Percentiles rank a stretch among this genome's conserved stretches.
Conservation (phyloP, 2,329 filamentous ascomycete species). For the Amauroascus niger region DNA sequence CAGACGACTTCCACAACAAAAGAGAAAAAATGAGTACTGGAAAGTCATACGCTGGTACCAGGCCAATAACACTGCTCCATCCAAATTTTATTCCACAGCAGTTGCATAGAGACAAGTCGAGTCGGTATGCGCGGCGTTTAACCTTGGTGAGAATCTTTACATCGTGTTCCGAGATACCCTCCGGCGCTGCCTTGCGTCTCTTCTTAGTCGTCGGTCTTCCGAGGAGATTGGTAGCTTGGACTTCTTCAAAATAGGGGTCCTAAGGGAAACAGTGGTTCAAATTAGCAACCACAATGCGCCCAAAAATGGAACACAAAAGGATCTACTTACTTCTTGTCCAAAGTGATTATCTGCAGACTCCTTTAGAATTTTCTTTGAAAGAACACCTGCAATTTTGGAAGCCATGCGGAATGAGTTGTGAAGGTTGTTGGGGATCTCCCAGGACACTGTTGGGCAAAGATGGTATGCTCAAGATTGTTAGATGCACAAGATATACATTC, state of each 20-base stretch:
- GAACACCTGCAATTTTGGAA: conserved; percentile 19
- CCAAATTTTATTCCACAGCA: conserved; percentile 75
- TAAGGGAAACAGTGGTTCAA: conserved; percentile 32
- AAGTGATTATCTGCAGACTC: conserved; percentile 35
- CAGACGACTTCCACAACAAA: neutral
- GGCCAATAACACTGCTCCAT: conserved; percentile 75
- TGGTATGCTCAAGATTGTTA: neutral
- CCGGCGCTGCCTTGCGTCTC: conserved; percentile 72
- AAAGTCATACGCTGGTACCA: conserved; percentile 66
- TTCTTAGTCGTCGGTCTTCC: conserved; percentile 63
- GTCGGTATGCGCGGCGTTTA: conserved; percentile 71
- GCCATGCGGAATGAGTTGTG: conserved; percentile 14
- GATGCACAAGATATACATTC: neutral
- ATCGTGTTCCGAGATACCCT: conserved; percentile 75
- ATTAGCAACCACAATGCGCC: neutral
- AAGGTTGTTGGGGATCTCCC: neutral
- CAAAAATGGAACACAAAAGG: neutral
- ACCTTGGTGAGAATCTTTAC: conserved; percentile 72
- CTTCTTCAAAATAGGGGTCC: conserved; percentile 84
- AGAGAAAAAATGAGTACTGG: too few relatives aligned
- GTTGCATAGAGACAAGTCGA: conserved; percentile 77
- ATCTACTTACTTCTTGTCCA: conserved; percentile 32
- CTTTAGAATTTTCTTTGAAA: conserved; percentile 29
- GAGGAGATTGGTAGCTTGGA: conserved; percentile 62
- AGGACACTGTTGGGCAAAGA: neutral